Conservation (phyloP, 2,329 filamentous ascomycete species). For the Verticillium isaacii region DNA sequence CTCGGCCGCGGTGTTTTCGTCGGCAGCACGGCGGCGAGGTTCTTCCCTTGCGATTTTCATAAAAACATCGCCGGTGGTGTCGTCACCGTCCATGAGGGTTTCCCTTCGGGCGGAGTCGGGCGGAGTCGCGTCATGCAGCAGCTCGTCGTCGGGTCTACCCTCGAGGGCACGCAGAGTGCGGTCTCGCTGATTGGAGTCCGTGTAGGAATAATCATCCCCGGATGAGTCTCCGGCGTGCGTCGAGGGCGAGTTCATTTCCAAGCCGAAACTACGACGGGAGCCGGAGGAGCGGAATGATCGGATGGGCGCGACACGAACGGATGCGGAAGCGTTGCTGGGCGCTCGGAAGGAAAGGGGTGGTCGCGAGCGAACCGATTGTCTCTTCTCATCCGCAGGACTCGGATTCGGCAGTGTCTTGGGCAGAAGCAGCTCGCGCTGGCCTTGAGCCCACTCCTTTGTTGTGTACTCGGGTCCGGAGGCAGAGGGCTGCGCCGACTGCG, state of each 20-base stretch:
- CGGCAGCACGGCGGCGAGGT: slow-evolving; percentile 33
- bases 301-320: slow-evolving; percentile 46
- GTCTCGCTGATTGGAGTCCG: slow-evolving; percentile 41
- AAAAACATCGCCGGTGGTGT: slow-evolving; percentile 51
- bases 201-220: slow-evolving; percentile 29
- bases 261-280: slow-evolving; percentile 47
- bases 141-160: slow-evolving; percentile 33
- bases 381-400: slow-evolving; percentile 44
- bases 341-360: slow-evolving; percentile 47
- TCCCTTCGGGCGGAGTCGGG: slow-evolving; percentile 31
- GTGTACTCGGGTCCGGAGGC: slow-evolving; percentile 22
- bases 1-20: slow-evolving; percentile 16
- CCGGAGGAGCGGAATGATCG: slow-evolving; percentile 52
- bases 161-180: slow-evolving; percentile 47
- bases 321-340: slow-evolving; percentile 24
- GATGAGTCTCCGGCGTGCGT: slow-evolving; percentile 35
- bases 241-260: slow-evolving; percentile 46
- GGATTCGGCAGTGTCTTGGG: slow-evolving; percentile 34
- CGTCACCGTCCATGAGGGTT: slow-evolving; percentile 37
- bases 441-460: slow-evolving; percentile 30
- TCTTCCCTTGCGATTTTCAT: slow-evolving; percentile 55
- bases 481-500: slow-evolving; percentile 13
- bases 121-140: slow-evolving; percentile 22
- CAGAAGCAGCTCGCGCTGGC: slow-evolving; percentile 42
- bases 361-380: slow-evolving; percentile 30